Conservation (phyloP, 768 basidiomycete species). For the Lactarius hengduanensis region DNA sequence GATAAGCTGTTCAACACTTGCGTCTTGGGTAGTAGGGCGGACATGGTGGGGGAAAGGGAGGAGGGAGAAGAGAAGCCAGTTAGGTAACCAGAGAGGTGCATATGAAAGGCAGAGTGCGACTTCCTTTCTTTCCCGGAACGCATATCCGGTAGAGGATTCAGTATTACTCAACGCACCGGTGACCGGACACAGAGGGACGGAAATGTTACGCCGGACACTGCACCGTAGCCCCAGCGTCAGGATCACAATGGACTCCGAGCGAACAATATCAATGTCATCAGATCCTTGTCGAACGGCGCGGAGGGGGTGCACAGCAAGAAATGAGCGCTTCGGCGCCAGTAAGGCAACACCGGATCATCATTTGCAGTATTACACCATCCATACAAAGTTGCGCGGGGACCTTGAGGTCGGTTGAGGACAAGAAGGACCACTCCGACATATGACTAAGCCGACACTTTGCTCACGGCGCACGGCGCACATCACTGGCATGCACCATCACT, state of each 20-base stretch:
- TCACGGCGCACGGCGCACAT: neutral
- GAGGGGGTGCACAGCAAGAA: neutral
- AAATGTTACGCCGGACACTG: neutral
- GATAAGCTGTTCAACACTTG: constrained; percentile 28
- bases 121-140: neutral
- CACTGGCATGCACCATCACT: neutral
- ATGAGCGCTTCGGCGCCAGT: neutral
- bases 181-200: neutral
- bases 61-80: neutral
- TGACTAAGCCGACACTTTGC: neutral
- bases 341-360: neutral
- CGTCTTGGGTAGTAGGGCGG: constrained; percentile 28
- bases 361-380: neutral
- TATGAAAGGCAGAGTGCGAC: constrained; percentile 1
- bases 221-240: neutral
- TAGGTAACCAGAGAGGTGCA: neutral
- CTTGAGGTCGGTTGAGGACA: neutral
- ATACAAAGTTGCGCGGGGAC: no score
- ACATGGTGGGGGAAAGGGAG: constrained; percentile 12
- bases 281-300: neutral
- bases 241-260: neutral
- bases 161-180: constrained; percentile 13
- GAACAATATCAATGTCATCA: neutral
- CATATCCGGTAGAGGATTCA: neutral
- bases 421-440: neutral